Base-by-base conservation (phyloP, 345 rosid genomes). In the Melastoma malabathricum region DNA sequence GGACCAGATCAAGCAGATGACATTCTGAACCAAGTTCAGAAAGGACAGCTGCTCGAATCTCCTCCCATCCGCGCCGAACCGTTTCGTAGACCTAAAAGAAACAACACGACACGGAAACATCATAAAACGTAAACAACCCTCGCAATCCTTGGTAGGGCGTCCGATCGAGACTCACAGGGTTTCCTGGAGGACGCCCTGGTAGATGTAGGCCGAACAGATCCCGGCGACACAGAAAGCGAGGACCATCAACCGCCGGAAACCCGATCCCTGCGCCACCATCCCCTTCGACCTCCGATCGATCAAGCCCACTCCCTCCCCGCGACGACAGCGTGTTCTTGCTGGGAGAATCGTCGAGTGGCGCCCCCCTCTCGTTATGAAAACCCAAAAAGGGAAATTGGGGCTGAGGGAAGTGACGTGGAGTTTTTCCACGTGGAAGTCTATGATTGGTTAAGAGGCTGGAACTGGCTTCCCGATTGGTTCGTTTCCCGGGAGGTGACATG, bases 151-250 rank as follows among this genome's bases (percentile, higher is more conserved):
- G 54, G 54, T 38, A 16, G 38, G 23, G 39, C 43, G 27, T 51
- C 41, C 54, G 22, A 17, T 31, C 54, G 10, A 41, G 3, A 59
- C 94, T 69, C 72, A 90, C 98, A 87, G 65, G 31, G 89, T 92
- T 55, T 92, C 98, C 50, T 92, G 98, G 46, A 92, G 95, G 69
- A 84, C 56, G 51, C 98, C 98, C 75, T 87, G 98, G 67, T 92
- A 92, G 54, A 92, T 82, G 57, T 92, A 92, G 12, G 96, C 95
- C 46, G 96, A 63, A 96, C 98, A 87, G 67, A 92, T 87, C 64
- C 98, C 96, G 57, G 89, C 79, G 60, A 87, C 85, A 70, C 98
- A 92, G 58, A 92, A 82, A 4, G 83, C 78, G 61, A 92, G 59
- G 52, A 86, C 51, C 15, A 87, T 39, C 38, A 77, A 63, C 41